phyloP scores from a whole-genome alignment of 805 yeast species.

The Schizosaccharomyces lindneri region DNA sequence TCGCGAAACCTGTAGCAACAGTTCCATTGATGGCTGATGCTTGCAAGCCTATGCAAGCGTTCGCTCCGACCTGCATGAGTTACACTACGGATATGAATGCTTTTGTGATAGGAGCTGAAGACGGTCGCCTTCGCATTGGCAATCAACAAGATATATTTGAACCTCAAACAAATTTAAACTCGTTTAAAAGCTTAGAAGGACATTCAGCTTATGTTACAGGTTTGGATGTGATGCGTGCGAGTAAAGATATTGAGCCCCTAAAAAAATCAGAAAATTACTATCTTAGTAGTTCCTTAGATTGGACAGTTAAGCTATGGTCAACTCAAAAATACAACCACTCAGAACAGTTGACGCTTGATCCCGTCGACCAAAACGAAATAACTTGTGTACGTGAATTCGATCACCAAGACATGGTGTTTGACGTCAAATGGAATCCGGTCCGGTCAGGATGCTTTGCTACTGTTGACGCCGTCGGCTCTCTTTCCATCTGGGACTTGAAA shows the following conservation, averaged over 20 bases:
- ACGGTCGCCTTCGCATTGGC: background rate
- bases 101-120: background rate
- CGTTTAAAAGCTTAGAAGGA: background rate
- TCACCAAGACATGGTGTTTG: slow-evolving; percentile 14
- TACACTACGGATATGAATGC: background rate
- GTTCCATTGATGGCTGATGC: background rate
- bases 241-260: background rate
- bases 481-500: background rate
- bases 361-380: background rate
- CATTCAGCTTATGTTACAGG: background rate
- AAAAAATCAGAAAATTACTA: slow-evolving; percentile 11
- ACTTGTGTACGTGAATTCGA: slow-evolving; percentile 9
- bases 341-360: background rate
- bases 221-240: background rate
- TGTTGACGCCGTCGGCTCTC: background rate
- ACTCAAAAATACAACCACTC: slow-evolving; percentile 4
- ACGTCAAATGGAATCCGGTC: slow-evolving; percentile 17
- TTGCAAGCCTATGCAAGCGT: slow-evolving; percentile 9
- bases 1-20: slow-evolving; percentile 13
- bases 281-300: slow-evolving; percentile 16
- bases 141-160: background rate
- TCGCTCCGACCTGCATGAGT: background rate
- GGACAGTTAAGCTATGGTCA: slow-evolving; percentile 17
- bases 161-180: background rate
- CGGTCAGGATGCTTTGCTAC: slow-evolving; percentile 15